Base-by-base conservation (phyloP, 805 yeast species). In the Candida coquimbonensis region DNA sequence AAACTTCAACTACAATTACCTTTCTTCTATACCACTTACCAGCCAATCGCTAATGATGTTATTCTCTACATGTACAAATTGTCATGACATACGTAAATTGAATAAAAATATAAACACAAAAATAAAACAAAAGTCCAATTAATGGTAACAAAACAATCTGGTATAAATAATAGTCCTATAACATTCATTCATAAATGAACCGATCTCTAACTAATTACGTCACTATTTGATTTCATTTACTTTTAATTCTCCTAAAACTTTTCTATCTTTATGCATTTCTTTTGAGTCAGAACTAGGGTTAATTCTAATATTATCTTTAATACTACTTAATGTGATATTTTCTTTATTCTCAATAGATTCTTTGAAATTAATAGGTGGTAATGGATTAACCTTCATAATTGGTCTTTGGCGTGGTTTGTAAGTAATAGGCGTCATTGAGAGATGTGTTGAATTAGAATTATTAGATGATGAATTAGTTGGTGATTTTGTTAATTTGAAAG, bases 401-500 rank as follows among this genome's bases (percentile, higher is more conserved):
- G 59, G 48, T 40, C 45, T 47, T 44, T 53, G 51, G 46, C 59
- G 42, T 35, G 42, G 45, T 48, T 50, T 44, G 38, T 47, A 40
- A 45, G 41, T 17, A 29, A 49, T 24, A 17, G 51, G 55, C 2
- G 50, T 49, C 44, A 49, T 39, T 31, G 44, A 43, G 11, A 40
- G 11, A 12, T 26, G 9, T 19, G 40, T 26, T 27, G 40, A 29
- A 24, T 40, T 32, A 14, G 24, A 19, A 3, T 42, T 36, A 7
- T 21, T 27, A 16, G 35, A 14, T 29, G 43, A 29, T 29, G 31
- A 12, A 29, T 29, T 29, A 24, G 7, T 11, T 40, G 48, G 40
- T 4, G 53, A 27, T 13, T 49, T 45, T 7, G 47, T 47, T 9
- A 57, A 42, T 37, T 55, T 51, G 46, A 59, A 59, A 6, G 60